Conservation (phyloP, 208 protist species). For the Trypanosoma theileri region DNA sequence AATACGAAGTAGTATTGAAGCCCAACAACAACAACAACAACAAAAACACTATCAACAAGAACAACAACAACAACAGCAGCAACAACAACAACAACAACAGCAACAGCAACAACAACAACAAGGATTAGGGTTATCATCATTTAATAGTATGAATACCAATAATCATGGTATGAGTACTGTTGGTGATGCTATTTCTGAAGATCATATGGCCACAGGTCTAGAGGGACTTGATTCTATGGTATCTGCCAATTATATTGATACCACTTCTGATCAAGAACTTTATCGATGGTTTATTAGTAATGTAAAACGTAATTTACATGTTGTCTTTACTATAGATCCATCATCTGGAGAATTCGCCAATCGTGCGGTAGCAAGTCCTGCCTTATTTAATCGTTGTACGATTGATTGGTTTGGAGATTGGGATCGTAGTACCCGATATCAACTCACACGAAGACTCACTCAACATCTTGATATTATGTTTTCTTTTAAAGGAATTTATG, state of each 20-base stretch:
- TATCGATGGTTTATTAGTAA: constrained; percentile 96
- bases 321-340: constrained; percentile 99
- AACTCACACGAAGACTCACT: constrained; percentile 93
- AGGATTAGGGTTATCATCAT: neutral
- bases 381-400: constrained; percentile 99
- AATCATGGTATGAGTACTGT: neutral
- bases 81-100: constrained; percentile 4
- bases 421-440: constrained; percentile 92
- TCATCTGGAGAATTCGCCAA: constrained; percentile 94
- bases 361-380: constrained; percentile 96
- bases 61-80: constrained; percentile 10
- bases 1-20: constrained; percentile 58
- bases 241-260: constrained; percentile 61
- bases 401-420: constrained; percentile 99
- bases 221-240: constrained; percentile 11
- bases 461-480: constrained; percentile 85
- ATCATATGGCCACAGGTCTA: neutral
- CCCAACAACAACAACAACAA: constrained; percentile 25
- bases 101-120: constrained; percentile 2
- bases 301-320: constrained; percentile 98
- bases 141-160: neutral
- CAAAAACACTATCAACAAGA: constrained; percentile 19
- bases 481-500: constrained; percentile 45
- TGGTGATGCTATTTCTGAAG: neutral
- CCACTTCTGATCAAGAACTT: constrained; percentile 91